phyloP scores from a whole-genome alignment of 2,329 filamentous ascomycete genomes.

The Fusarium dlaminii region DNA sequence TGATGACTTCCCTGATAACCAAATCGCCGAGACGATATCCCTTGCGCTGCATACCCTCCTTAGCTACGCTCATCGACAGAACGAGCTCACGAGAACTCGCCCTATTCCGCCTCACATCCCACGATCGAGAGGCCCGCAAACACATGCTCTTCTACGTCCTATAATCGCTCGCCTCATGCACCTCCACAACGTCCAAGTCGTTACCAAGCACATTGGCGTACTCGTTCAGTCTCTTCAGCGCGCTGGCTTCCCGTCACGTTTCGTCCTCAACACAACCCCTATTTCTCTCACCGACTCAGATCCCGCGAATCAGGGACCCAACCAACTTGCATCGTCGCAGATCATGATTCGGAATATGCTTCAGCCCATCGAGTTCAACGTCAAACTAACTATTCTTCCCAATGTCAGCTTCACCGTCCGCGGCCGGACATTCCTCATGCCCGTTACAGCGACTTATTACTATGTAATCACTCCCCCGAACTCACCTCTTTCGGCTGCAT shows the following conservation, averaged over 20 bases:
- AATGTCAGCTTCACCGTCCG: constrained; percentile 54
- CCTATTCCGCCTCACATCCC: constrained; percentile 55
- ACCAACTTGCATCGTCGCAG: constrained; percentile 54
- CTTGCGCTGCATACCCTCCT: constrained; percentile 80
- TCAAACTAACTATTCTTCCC: constrained; percentile 58
- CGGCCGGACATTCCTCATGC: constrained; percentile 55
- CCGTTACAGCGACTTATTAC: constrained; percentile 57
- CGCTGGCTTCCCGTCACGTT: constrained; percentile 57
- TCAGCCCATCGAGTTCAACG: constrained; percentile 52
- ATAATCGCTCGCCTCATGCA: constrained; percentile 61
- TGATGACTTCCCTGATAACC: constrained; percentile 52
- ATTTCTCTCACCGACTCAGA: constrained; percentile 42
- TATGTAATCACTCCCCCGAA: constrained; percentile 52
- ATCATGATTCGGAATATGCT: constrained; percentile 56
- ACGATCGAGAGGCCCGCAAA: constrained; percentile 51
- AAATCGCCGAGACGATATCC: constrained; percentile 71
- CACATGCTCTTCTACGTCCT: constrained; percentile 62
- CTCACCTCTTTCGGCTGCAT: constrained; percentile 50
- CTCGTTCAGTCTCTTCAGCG: constrained; percentile 56
- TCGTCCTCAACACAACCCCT: constrained; percentile 54
- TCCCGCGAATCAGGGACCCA: constrained; percentile 43
- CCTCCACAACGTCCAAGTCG: constrained; percentile 51
- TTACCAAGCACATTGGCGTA: constrained; percentile 54
- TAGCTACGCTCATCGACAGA: constrained; percentile 80
- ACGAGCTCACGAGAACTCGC: constrained; percentile 73